Evolutionary conservation across 164 flowering plant genomes (phyloP).

Genomic region (Magnolia changhungtana): DNA sequence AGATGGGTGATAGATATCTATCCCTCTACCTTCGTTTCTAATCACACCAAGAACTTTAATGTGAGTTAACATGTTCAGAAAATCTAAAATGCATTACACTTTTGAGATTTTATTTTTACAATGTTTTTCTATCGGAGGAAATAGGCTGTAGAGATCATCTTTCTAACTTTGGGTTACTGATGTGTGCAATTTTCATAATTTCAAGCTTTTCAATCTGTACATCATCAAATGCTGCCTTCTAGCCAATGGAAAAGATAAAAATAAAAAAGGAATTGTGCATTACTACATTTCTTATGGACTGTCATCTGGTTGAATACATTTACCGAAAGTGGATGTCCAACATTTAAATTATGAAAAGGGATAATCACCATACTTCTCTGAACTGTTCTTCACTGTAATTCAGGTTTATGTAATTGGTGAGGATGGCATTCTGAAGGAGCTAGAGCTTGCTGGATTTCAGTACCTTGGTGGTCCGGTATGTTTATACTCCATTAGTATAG

Average conservation of each 20-base stretch:
- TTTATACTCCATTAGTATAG: constrained; percentile 10
- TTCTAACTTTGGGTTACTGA: no score
- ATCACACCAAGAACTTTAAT: background rate
- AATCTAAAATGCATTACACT: background rate
- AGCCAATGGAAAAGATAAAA: no score
- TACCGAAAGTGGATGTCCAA: no score
- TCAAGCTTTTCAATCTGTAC: no score
- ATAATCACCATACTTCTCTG: background rate
- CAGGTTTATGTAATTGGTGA: constrained; percentile 98
- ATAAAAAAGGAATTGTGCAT: no score
- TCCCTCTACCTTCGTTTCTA: background rate
- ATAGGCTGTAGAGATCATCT: no score
- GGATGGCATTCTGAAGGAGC: constrained; percentile 97
- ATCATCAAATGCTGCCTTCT: no score
- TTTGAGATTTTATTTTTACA: no score
- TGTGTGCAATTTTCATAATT: no score
- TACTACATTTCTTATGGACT: no score
- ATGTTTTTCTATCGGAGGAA: no score
- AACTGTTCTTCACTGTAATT: constrained; percentile 9
- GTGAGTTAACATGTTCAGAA: background rate
- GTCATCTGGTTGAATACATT: no score
- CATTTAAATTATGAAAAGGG: background rate
- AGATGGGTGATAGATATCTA: background rate
- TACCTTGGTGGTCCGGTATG: constrained; percentile 97
- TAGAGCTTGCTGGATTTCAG: constrained; percentile 91